These are phyloP conservation scores for Xylaria sp. DNA, from an alignment of 2,329 filamentous ascomycete genomes.

Conservation along the genomic window DNA sequence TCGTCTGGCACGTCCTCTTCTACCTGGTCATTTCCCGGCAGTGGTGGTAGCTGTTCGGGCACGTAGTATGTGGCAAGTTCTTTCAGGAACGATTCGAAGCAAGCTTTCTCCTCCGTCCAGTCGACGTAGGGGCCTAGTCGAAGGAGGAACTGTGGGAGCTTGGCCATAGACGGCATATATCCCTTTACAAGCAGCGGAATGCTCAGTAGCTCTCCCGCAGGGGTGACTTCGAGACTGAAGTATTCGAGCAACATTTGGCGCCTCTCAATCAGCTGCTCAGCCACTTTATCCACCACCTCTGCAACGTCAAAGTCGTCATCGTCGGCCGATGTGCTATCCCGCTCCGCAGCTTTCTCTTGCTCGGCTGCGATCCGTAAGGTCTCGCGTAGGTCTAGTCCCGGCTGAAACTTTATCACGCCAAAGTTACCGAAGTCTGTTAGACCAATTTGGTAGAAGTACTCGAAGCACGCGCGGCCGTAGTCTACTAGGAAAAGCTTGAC, in stretches of 20 bases:
- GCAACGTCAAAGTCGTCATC: conserved; percentile 69
- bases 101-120: conserved; percentile 83
- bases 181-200: conserved; percentile 88
- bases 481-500: conserved; percentile 92
- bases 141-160: conserved; percentile 87
- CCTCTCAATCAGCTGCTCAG: conserved; percentile 71
- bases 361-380: conserved; percentile 76
- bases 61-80: conserved; percentile 92
- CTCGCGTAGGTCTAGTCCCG: conserved; percentile 72
- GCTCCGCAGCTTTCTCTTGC: conserved; percentile 63
- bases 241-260: conserved; percentile 92
- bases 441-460: conserved; percentile 95
- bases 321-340: conserved; percentile 37
- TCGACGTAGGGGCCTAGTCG: conserved; percentile 85
- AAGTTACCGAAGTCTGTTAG: conserved; percentile 97
- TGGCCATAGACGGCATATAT: conserved; percentile 83
- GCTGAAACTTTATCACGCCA: conserved; percentile 79
- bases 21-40: conserved; percentile 40
- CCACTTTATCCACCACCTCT: conserved; percentile 69
- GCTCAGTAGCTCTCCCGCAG: conserved; percentile 74
- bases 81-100: conserved; percentile 82
- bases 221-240: conserved; percentile 83
- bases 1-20: conserved; percentile 54
- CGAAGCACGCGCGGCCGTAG: conserved; percentile 83
- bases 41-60: conserved; percentile 76